Evolutionary conservation across 2,329 filamentous ascomycete species (phyloP), one percentile per base, ranked within the genome.

Genomic region (Macrophomina pseudophaseolina): DNA sequence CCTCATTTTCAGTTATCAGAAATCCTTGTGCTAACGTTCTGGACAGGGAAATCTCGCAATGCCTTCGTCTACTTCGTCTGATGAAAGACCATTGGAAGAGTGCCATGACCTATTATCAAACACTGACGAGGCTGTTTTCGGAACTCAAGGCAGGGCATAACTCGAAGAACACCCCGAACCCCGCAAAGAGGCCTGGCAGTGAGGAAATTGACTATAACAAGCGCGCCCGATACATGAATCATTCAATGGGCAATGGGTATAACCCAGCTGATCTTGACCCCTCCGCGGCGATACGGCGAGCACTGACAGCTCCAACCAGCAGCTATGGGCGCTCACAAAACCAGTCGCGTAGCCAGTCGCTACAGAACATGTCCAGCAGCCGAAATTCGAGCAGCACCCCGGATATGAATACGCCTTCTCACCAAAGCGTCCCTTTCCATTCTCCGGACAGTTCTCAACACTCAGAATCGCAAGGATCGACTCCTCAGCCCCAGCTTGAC

Each of bases 61-160:
- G 48, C 42, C 48, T 66, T 28, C 38, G 33, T 3, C 35, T 66
- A 9, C 58, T 66, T 14, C 48, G 65, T 8, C n/a, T 63, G 23
- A 66, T 66, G 65, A 62, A 51, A 4, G 65, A 62, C 18, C 65
- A 66, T 38, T 66, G 65, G 65, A 66, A 66, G 35, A 56, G 56
- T 12, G 65, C 65, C 12, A 54, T 35, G 48, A 62, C 59, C n/a
- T 66, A 66, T 28, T 66, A 63, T n/a, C 58, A 63, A 23, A 62
- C 65, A 14, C 42, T 66, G 9, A 54, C 54, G 16, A 54, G 44
- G n/a, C 48, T 66, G 1, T 60, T 63, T 16, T 51, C 65, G 2
- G 56, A 66, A 16, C 53, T 66, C 23, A 51, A 66, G n/a, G 16
- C 54, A 3, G 32, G 53, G 4, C 18, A 64, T 11, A 23, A 35